Evolutionary conservation across 2,329 filamentous ascomycete genomes (phyloP), one percentile per base, ranked within the genome.

Genomic region (Dactylellina leptospora): DNA sequence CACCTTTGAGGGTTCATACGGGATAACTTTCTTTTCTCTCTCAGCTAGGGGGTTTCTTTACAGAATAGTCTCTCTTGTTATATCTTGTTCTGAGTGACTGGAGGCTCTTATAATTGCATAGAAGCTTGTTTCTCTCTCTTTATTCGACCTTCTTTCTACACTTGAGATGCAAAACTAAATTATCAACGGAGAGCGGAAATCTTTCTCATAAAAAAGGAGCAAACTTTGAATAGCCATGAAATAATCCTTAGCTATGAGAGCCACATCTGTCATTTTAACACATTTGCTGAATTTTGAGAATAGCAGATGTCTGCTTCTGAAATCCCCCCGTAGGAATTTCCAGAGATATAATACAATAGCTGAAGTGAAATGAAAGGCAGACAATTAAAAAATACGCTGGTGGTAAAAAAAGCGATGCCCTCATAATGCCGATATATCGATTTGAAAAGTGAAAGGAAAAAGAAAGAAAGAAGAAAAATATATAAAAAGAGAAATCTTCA

Each of bases 321-420:
- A 51, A 42, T 64, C 51, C 61, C 13, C 36, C 1, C 4, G 10
- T n/a, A 36, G 4, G 27, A 10, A n/a, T 30, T 40, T 38, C 61
- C 66, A 61, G 58, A 20, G 47, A 74, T 72, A 60, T 51, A 74
- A 54, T 74, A 73, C 74, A 68, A 33, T 33, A n/a, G n/a, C n/a
- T n/a, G n/a, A n/a, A n/a, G n/a, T n/a, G 18, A 73, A 50, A 33
- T 58, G 30, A 51, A 70, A 62, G 30, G 53, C 56, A 66, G 3
- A 61, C 42, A 61, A 69, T 42, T 18, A 62, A 70, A 50, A 55
- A 55, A 73, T 73, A 36, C 70, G 69, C 58, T 63, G 74, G 54
- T 68, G 63, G 53, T 69, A 64, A 68, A 69, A 72, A 33, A 27
- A 63, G 61, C 20, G 30, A 23, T 48, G 36, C 59, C 50, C 25